A percentile compares a stretch with the other conserved stretches of the same genome.
Evolutionary conservation across 2,329 filamentous ascomycete species (phyloP).

Genomic region (Zarea fungicola): DNA sequence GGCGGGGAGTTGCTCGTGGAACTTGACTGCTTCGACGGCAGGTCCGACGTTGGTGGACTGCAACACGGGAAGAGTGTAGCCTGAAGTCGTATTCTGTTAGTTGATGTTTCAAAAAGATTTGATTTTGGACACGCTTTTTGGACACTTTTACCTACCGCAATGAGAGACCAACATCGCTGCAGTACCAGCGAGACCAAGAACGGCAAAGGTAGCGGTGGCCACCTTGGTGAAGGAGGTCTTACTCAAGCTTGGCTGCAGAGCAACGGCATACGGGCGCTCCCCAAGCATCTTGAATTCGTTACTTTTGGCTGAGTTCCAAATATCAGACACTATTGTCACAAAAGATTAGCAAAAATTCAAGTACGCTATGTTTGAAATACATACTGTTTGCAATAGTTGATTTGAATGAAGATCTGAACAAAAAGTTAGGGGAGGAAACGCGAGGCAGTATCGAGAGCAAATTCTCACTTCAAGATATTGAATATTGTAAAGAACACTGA

Average conservation of each 20-base stretch:
- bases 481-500: background rate
- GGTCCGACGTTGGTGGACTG: background rate
- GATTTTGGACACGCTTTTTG: no score
- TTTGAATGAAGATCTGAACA: no score
- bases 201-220: background rate
- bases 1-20: slow-evolving; percentile 6
- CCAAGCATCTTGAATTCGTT: background rate
- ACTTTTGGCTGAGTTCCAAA: background rate
- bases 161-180: background rate
- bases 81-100: background rate
- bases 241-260: background rate
- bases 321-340: no score
- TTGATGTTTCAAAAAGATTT: background rate
- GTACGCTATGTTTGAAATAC: no score
- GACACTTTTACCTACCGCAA: slow-evolving; percentile 12
- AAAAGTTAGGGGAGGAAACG: no score
- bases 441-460: no score
- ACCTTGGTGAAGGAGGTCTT: slow-evolving; percentile 2
- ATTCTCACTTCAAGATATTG: no score
- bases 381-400: no score
- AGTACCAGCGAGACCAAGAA: slow-evolving; percentile 3
- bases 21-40: background rate
- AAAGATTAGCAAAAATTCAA: no score
- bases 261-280: background rate
- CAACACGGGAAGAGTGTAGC: background rate